These are phyloP conservation scores for Daldinia grandis DNA, from an alignment of 495 filamentous ascomycete genomes.

Conservation along the genomic window DNA sequence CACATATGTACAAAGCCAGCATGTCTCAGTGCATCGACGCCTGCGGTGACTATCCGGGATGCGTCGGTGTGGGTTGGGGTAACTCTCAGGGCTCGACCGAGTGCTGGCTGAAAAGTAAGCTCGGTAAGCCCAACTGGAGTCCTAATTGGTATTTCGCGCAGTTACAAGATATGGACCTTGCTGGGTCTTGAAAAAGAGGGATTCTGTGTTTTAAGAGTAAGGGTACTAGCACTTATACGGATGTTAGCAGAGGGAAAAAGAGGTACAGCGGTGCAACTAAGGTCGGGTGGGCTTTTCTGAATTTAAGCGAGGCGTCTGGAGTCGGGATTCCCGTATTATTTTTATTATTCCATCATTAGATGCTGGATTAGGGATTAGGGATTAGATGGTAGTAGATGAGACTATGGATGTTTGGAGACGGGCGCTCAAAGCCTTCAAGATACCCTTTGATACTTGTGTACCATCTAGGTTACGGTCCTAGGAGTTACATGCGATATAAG, in stretches of 20 bases:
- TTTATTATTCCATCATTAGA: not conserved
- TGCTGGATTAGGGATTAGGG: not conserved
- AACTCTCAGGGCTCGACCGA: constrained; percentile 40
- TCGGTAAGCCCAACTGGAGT: constrained; percentile 60
- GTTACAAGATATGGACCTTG: constrained; percentile 10
- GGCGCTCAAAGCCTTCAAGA: not conserved
- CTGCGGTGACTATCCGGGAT: constrained; percentile 39
- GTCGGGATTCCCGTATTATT: constrained; percentile 4
- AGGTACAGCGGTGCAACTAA: not conserved
- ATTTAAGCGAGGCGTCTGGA: constrained; percentile 30
- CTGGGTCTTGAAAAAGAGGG: not conserved
- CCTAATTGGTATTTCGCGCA: constrained; percentile 55
- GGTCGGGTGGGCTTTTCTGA: not conserved
- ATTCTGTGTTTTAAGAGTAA: not conserved
- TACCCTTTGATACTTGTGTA: not conserved
- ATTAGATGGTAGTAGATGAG: not conserved
- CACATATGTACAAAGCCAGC: constrained; percentile 23
- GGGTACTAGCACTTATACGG: not conserved
- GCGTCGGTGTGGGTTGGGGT: constrained; percentile 51
- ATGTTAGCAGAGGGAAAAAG: not conserved
- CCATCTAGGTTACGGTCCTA: not conserved
- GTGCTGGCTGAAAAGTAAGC: constrained; percentile 62
- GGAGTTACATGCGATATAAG: not conserved
- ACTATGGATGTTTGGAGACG: not conserved
- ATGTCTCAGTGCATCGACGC: constrained; percentile 46